phyloP scores from a whole-genome alignment of 768 basidiomycete genomes.

The Pleurotus platypus region DNA sequence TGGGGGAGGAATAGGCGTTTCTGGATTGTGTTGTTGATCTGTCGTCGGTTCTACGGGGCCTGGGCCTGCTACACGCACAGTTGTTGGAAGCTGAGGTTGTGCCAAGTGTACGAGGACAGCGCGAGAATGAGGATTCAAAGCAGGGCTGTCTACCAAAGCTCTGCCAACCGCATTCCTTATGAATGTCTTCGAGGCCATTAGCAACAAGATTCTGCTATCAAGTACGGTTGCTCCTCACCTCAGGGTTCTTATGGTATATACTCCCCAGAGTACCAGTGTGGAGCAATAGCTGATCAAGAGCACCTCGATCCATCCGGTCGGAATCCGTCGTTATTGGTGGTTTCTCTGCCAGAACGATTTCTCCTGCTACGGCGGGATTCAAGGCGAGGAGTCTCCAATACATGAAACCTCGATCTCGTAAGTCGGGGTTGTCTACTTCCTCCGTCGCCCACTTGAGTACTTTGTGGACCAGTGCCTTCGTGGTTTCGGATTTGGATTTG shows the following conservation, averaged over 20 bases:
- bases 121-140: conserved; percentile 79
- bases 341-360: conserved; percentile 90
- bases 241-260: conserved; percentile 97
- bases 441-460: conserved; percentile 97
- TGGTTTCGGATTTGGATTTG: conserved; percentile 76
- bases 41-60: conserved; percentile 49
- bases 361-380: conserved; percentile 83
- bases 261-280: conserved; percentile 93
- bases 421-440: conserved; percentile 96
- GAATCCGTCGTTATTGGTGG: conserved; percentile 98
- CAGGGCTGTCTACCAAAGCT: conserved; percentile 83
- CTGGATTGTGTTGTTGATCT: not conserved
- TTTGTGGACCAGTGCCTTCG: conserved; percentile 89
- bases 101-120: conserved; percentile 63
- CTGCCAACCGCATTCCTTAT: conserved; percentile 86
- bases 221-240: conserved; percentile 40
- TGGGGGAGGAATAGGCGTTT: not conserved
- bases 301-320: conserved; percentile 94
- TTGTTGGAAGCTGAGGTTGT: conserved; percentile 44
- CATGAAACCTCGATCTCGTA: conserved; percentile 97
- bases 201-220: not conserved
- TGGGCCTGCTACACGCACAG: conserved; percentile 56
- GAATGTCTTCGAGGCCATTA: conserved; percentile 60
- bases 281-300: conserved; percentile 89
- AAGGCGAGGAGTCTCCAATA: conserved; percentile 98